Percentiles rank a stretch among this genome's conserved stretches.
phyloP scores from a whole-genome alignment of 1,139 yeast species.

The Suhomyces atakaporum region DNA sequence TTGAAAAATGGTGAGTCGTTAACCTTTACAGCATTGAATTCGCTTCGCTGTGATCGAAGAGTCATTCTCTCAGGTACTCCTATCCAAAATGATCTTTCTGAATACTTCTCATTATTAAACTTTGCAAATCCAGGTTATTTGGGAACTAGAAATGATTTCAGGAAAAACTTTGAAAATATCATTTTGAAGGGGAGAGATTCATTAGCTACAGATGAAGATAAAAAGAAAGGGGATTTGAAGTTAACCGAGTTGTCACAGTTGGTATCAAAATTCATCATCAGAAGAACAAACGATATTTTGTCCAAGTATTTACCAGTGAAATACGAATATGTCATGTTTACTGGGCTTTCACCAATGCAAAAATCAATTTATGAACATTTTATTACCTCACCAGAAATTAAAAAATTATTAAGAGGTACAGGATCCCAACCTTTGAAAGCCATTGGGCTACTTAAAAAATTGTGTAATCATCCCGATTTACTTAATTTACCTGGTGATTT shows the following conservation, averaged over 20 bases:
- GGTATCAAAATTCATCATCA: conserved; percentile 87
- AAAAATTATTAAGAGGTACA: conserved; percentile 63
- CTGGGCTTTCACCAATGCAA: conserved; percentile 81
- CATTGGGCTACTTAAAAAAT: conserved; percentile 81
- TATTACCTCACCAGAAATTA: conserved; percentile 79
- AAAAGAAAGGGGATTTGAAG: conserved; percentile 69
- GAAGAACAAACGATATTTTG: conserved; percentile 93
- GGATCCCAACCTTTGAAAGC: conserved; percentile 90
- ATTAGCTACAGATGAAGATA: conserved; percentile 80
- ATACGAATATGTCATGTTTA: conserved; percentile 93
- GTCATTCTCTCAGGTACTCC: conserved; percentile 97
- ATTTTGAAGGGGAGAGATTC: conserved; percentile 90
- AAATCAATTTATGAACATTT: conserved; percentile 68
- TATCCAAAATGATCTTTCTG: conserved; percentile 93
- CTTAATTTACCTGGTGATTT: conserved; percentile 75
- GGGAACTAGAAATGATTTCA: conserved; percentile 81
- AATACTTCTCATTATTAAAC: conserved; percentile 85
- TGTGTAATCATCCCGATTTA: conserved; percentile 92
- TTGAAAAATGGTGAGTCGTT: conserved; percentile 92
- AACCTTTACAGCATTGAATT: conserved; percentile 85
- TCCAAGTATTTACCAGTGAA: conserved; percentile 93
- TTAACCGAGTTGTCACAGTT: conserved; percentile 68
- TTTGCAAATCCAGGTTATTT: conserved; percentile 94
- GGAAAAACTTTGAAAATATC: conserved; percentile 78
- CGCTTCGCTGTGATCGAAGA: conserved; percentile 80